These are phyloP conservation scores for Skeletonema menzelii DNA, from an alignment of 108 stramenopile genomes.

Conservation along the genomic window DNA sequence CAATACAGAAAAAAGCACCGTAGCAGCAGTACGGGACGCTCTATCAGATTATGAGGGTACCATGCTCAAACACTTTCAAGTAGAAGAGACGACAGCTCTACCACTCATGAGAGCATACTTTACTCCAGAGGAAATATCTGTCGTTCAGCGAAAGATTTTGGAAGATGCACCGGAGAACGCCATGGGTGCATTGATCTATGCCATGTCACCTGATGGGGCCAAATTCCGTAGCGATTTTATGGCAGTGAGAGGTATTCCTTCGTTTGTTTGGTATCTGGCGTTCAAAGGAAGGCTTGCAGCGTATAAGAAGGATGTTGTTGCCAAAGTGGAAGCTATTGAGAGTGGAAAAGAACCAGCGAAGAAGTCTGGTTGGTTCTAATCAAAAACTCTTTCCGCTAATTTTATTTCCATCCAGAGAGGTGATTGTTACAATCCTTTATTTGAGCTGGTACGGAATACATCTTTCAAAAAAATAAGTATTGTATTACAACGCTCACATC, in stretches of 20 bases:
- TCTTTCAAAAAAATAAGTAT: too few species aligned
- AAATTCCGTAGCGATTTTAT: slow-evolving; percentile 1
- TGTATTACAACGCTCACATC: too few species aligned
- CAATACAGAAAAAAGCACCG: neutral
- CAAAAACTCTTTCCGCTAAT: too few species aligned
- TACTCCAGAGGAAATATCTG: neutral
- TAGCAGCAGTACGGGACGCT: neutral
- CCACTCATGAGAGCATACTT: slow-evolving; percentile 6
- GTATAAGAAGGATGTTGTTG: neutral
- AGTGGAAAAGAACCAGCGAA: neutral
- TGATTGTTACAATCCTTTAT: too few species aligned
- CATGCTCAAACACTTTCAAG: neutral
- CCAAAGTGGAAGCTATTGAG: neutral
- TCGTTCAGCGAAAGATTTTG: slow-evolving; percentile 2
- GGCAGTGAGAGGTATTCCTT: neutral
- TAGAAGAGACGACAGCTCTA: neutral
- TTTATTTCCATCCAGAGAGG: too few species aligned
- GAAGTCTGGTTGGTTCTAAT: neutral
- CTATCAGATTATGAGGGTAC: neutral
- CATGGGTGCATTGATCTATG: slow-evolving; percentile 3
- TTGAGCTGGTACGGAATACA: too few species aligned
- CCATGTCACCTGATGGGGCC: neutral
- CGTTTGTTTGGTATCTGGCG: neutral
- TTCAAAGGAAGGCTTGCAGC: neutral
- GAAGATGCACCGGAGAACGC: slow-evolving; percentile 1